phyloP scores from a whole-genome alignment of 2,329 filamentous ascomycete species.

The Aureobasidium vineae region DNA sequence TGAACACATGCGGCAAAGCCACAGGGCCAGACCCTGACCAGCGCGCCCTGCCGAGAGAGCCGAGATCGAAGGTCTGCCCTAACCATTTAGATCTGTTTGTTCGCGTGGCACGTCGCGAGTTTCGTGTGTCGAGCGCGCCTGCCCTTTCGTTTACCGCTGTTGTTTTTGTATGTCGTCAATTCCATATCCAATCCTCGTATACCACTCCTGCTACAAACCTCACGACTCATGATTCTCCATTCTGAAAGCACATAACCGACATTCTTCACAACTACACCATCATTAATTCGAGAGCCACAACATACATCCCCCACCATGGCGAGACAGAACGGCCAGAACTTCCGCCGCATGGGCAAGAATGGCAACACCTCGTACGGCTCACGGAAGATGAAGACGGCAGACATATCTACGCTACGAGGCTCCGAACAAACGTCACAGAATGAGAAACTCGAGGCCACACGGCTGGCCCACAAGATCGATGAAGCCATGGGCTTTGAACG shows the following conservation, averaged over 20 bases:
- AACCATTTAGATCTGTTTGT: not conserved
- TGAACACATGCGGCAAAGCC: slow-evolving; percentile 23
- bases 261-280: not conserved
- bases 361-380: slow-evolving; percentile 51
- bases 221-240: slow-evolving; percentile 7
- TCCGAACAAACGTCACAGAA: slow-evolving; percentile 86
- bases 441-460: slow-evolving; percentile 85
- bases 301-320: slow-evolving; percentile 19
- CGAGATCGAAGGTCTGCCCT: not conserved
- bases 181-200: not conserved
- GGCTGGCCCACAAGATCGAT: slow-evolving; percentile 84
- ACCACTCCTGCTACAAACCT: not conserved
- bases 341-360: slow-evolving; percentile 47
- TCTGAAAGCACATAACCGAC: not conserved
- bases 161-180: slow-evolving; percentile 11
- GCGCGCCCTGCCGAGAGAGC: not conserved
- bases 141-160: not conserved
- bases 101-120: slow-evolving; percentile 17
- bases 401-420: slow-evolving; percentile 68
- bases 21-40: slow-evolving; percentile 11
- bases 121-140: slow-evolving; percentile 7
- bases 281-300: slow-evolving; percentile 5
- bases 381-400: slow-evolving; percentile 70
- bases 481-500: slow-evolving; percentile 91
- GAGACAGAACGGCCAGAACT: slow-evolving; percentile 25